Conservation (phyloP, 352 stramenopile genomes). For the Salisapilia sapeloensis region DNA sequence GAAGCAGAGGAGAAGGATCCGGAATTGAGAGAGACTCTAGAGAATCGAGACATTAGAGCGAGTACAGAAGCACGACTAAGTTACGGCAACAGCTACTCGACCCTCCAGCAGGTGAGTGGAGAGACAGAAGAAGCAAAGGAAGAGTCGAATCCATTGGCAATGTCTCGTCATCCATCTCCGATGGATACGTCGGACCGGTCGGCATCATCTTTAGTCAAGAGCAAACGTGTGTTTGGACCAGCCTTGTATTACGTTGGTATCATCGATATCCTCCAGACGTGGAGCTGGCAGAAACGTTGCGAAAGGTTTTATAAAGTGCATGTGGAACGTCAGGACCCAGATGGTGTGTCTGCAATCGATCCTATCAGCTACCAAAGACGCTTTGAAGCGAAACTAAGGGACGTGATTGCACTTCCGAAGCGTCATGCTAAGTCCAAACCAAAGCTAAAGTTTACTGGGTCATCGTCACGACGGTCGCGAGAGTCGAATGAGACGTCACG, state of each 20-base stretch:
- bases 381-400: slow-evolving; percentile 67
- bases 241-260: slow-evolving; percentile 82
- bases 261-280: slow-evolving; percentile 85
- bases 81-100: too few relatives aligned
- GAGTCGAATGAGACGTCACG: slow-evolving; percentile 15
- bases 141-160: too few relatives aligned
- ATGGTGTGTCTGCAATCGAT: slow-evolving; percentile 74
- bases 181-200: too few relatives aligned
- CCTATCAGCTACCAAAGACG: slow-evolving; percentile 53
- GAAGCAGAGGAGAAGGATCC: too few relatives aligned
- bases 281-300: slow-evolving; percentile 62
- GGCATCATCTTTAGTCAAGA: slow-evolving; percentile 67
- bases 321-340: slow-evolving; percentile 38
- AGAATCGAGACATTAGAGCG: background rate
- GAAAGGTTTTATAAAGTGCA: slow-evolving; percentile 76
- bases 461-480: slow-evolving; percentile 7
- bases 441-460: slow-evolving; percentile 1
- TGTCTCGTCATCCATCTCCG: too few relatives aligned
- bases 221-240: slow-evolving; percentile 61
- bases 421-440: slow-evolving; percentile 11
- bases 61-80: background rate
- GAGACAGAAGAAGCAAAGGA: too few relatives aligned
- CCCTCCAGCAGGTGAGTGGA: too few relatives aligned
- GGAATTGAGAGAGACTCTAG: background rate
- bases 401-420: slow-evolving; percentile 67